Evolutionary conservation across 148 eudicot species (phyloP), one percentile per base, ranked within the genome.

Genomic region (Fagopyrum homotropicum): DNA sequence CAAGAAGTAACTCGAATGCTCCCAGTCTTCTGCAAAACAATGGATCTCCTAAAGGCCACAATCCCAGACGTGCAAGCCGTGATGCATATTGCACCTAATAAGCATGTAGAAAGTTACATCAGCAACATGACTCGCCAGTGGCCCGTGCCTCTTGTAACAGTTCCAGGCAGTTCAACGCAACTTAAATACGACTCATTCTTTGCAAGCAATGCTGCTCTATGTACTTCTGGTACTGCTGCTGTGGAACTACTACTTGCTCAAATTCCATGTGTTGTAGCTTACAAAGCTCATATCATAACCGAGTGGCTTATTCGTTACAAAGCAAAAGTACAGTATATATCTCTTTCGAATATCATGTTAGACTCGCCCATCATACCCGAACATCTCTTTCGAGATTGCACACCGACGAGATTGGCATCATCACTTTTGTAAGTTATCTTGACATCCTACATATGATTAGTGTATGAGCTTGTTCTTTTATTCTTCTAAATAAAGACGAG

Each of bases 1-100:
- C 99, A 92, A 83, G 99, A 92, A 84, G 97, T 95, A 16, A 81
- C 79, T 17, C 97, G 96, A 54, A 95, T 95, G 99, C 89, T 92
- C 80, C 83, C 97, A 22, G 89, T 95, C 71, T 95, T 86, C 84
- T 80, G 79, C 47, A 80, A 82, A 46, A 80, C 97, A 69, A 68
- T 92, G 88, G 79, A 84, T 73, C 74, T 83, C 73, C 69, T 95
- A 75, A 87, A 86, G 75, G 85, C 66, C 72, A 73, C 85, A 57
- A 76, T 89, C 76, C 69, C 91, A 45, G 85, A 88, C 45, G 77
- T 90, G 83, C 83, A 83, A 43, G 51, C 76, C 10, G 75, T 86
- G 59, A 75, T 95, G 80, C 93, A 88, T 69, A 92, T 92, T 77
- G 99, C 99, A 73, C 85, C 94, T 61, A 92, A 95, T 79, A 80